Conservation (phyloP, 1,284 basidiomycete genomes). For the Schizophyllum amplum region DNA sequence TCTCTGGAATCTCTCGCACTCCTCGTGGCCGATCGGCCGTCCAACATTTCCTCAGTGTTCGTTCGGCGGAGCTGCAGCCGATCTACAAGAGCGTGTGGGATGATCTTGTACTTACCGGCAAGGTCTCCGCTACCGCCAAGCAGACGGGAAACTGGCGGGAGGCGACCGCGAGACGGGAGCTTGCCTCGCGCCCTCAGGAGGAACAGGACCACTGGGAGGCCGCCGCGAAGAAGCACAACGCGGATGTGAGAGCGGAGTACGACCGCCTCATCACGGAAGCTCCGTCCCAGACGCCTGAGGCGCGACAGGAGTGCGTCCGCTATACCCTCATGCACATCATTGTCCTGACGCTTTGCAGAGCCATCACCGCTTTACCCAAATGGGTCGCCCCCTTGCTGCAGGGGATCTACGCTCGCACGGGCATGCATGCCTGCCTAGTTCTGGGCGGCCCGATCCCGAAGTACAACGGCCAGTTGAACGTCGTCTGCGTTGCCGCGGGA, state of each 20-base stretch:
- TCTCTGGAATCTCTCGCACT: neutral
- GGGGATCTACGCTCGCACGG: conserved; percentile 1
- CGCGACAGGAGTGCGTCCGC: neutral
- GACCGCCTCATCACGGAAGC: neutral
- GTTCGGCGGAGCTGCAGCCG: neutral
- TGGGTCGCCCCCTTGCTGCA: conserved; percentile 3
- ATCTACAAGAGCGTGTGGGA: neutral
- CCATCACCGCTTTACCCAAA: neutral
- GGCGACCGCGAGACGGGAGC: neutral
- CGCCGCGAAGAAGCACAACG: neutral
- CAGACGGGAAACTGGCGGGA: neutral
- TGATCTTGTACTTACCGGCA: too few species aligned
- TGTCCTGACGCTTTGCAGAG: neutral
- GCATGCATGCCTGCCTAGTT: neutral
- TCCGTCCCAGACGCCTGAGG: neutral
- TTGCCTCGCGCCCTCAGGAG: neutral
- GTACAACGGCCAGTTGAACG: neutral
- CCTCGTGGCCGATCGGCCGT: neutral
- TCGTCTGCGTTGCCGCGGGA: neutral
- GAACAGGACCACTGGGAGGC: neutral
- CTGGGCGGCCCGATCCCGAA: conserved; percentile 5
- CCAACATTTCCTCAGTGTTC: neutral
- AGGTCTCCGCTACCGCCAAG: neutral
- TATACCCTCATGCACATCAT: neutral
- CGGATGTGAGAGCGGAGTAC: neutral